These are phyloP conservation scores for Santalum album DNA, from an alignment of 164 flowering plant genomes.

Conservation along the genomic window DNA sequence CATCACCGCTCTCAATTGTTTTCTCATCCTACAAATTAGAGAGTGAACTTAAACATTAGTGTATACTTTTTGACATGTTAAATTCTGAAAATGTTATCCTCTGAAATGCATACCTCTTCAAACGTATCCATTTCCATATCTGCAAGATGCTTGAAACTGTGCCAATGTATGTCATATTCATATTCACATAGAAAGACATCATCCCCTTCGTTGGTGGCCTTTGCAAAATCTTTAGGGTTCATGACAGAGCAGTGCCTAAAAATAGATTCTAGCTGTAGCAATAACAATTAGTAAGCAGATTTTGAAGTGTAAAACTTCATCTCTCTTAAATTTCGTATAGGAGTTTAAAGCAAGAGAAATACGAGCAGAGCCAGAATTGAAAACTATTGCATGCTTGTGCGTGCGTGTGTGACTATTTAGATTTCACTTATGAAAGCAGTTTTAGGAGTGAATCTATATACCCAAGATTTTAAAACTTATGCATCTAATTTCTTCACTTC, in stretches of 20 bases:
- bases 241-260: conserved; percentile 68
- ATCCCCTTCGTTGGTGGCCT: conserved; percentile 80
- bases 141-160: conserved; percentile 83
- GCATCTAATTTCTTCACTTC: too few relatives aligned
- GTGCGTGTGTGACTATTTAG: too few relatives aligned
- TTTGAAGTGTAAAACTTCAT: too few relatives aligned
- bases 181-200: conserved; percentile 89
- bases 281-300: background rate
- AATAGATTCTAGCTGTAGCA: conserved; percentile 68
- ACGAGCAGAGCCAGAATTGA: too few relatives aligned
- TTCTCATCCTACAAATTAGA: conserved; percentile 39
- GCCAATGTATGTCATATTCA: conserved; percentile 85
- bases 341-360: too few relatives aligned
- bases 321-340: too few relatives aligned
- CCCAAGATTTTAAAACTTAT: too few relatives aligned
- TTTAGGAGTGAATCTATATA: too few relatives aligned
- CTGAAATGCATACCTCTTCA: conserved; percentile 41
- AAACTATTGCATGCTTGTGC: too few relatives aligned
- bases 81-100: background rate
- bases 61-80: background rate
- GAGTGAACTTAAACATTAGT: conserved; percentile 1
- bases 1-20: conserved; percentile 52
- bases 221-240: conserved; percentile 69
- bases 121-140: conserved; percentile 49
- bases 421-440: too few relatives aligned